Percentiles rank a stretch among this genome's conserved stretches.
Evolutionary conservation across 164 flowering plant species (phyloP).

Genomic region (Tetrastigma voinierianum): DNA sequence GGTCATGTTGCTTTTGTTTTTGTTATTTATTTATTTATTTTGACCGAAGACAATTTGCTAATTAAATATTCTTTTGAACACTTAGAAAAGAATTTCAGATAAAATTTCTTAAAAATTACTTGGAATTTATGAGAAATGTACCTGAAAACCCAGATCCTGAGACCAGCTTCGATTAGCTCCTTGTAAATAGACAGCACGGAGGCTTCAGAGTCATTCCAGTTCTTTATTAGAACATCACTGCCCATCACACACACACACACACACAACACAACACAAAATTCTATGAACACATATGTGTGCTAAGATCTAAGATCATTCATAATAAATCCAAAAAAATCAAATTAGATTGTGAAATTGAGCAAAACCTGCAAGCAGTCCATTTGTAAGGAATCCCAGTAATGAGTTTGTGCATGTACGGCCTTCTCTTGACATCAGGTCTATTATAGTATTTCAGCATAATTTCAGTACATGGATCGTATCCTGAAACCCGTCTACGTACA

Average conservation of each 20-base stretch:
- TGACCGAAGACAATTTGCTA: too few relatives aligned
- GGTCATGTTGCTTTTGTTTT: too few relatives aligned
- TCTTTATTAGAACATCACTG: constrained; percentile 58
- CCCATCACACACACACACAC: constrained; percentile 9
- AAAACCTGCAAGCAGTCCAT: constrained; percentile 91
- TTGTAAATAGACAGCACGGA: constrained; percentile 73
- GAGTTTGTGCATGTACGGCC: constrained; percentile 84
- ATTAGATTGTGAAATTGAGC: too few relatives aligned
- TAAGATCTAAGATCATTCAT: too few relatives aligned
- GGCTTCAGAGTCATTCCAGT: constrained; percentile 66
- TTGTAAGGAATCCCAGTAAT: constrained; percentile 58
- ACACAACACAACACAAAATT: not conserved
- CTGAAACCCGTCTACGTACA: constrained; percentile 40
- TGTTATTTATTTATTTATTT: too few relatives aligned
- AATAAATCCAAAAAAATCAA: not conserved
- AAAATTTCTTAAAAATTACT: too few relatives aligned
- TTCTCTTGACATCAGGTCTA: constrained; percentile 67
- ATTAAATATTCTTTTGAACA: too few relatives aligned
- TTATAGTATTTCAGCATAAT: constrained; percentile 73
- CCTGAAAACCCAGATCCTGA: constrained; percentile 93
- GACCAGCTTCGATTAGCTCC: constrained; percentile 70
- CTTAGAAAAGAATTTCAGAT: too few relatives aligned
- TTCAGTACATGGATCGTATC: constrained; percentile 87
- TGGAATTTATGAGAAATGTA: constrained; percentile 8
- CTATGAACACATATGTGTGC: too few relatives aligned